Base-by-base conservation (phyloP, 2,329 filamentous ascomycete species). In the Aspergillaceae sp. region DNA sequence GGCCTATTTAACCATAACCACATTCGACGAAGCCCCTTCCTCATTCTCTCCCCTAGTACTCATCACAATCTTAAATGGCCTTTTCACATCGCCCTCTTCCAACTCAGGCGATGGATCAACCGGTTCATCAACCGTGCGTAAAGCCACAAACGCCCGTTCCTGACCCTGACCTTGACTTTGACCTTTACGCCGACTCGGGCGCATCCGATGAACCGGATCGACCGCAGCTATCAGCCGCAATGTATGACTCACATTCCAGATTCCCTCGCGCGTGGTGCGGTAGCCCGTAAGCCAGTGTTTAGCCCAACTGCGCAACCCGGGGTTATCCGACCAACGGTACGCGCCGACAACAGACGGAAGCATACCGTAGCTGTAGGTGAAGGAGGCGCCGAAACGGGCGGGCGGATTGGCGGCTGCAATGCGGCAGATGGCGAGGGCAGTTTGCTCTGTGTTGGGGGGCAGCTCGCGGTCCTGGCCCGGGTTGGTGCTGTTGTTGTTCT, bases 281-380 rank as follows among this genome's bases (percentile, higher is more conserved):
- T 48, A 50, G 26, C 46, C 42, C 9, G 35, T 29, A 28, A 50
- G 34, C 46, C 46, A 50, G 27, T 46, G 29, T 7, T 42, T 50
- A 3, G 45, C 43, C 48, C 48, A 50, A 8, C 29, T 28, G 42
- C 46, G 46, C 7, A 50, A 42, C 28, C 48, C 46, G 2, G 46
- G 42, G 42, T 50, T 50, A 2, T 26, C 35, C 2, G 48, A 50
- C 48, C 48, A 50, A 11, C 48, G 48, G 46, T 48, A 45, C 3
- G 48, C 48, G 8, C 48, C 48, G 7, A 50, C 48, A 9, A 50
- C 48, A 11, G 48, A 48, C 1, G 48, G 48, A 4, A 50, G 46
- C 48, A 50, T 50, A 38, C 48, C 48, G 26, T 50, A 48, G 28
- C 38, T 40, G 40, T 50, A 45, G 4, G 48, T 50, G 11, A 48